Evolutionary conservation across 2,329 filamentous ascomycete species (phyloP).

Genomic region (Cordyceps tenuipes): DNA sequence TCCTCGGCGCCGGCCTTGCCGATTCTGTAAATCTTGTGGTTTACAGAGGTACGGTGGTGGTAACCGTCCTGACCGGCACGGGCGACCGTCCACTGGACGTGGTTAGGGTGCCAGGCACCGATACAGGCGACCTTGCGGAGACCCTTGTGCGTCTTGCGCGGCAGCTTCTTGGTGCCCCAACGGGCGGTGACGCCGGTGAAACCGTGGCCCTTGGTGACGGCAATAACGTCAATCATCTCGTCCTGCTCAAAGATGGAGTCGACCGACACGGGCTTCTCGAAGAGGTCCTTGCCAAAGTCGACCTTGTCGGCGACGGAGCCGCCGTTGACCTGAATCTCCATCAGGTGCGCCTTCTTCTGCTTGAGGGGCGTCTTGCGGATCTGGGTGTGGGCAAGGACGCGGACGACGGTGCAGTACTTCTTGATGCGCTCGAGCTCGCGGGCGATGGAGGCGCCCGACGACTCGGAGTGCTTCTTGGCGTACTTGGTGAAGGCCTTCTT

Average conservation of each 20-base stretch:
- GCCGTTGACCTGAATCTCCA: conserved; percentile 99
- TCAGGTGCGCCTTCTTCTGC: conserved; percentile 99
- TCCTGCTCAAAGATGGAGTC: conserved; percentile 96
- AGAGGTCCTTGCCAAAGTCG: conserved; percentile 85
- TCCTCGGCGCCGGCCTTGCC: conserved; percentile 85
- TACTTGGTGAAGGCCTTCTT: conserved; percentile 99
- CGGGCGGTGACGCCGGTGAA: conserved; percentile 94
- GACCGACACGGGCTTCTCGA: conserved; percentile 98
- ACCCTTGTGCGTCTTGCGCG: conserved; percentile 99
- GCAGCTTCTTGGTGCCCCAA: conserved; percentile 99
- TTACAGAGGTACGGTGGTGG: conserved; percentile 99
- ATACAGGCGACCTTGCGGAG: conserved; percentile 99
- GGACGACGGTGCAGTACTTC: conserved; percentile 99
- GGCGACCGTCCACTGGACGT: conserved; percentile 99
- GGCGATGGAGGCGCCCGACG: conserved; percentile 80
- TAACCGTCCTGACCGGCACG: conserved; percentile 99
- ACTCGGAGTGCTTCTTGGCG: conserved; percentile 99
- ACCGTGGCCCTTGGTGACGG: conserved; percentile 99
- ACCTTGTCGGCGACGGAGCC: conserved; percentile 95
- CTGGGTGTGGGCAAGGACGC: conserved; percentile 98
- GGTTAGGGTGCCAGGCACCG: conserved; percentile 98
- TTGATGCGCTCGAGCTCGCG: conserved; percentile 99
- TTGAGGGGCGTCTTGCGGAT: conserved; percentile 98
- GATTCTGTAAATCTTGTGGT: conserved; percentile 99
- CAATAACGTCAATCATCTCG: conserved; percentile 98